Evolutionary conservation across 1,139 yeast genomes (phyloP), one percentile per base, ranked within the genome.

Genomic region (Arxiozyma bovina): DNA sequence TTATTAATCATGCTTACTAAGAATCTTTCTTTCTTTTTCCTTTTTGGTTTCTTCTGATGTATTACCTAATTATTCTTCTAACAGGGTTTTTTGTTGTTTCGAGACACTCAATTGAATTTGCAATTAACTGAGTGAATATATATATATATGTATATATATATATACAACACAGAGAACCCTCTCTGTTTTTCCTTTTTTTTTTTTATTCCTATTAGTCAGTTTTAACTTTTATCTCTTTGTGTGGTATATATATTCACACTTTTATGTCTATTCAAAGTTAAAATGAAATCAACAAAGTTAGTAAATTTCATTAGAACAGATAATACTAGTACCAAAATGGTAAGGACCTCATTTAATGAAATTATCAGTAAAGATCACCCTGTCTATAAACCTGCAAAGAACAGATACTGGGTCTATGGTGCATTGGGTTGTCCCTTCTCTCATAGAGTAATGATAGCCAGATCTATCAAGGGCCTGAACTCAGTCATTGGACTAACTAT

Each of bases 341-440:
- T 42, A 23, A 51, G 50, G 42, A 48, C 53, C 7, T 55, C 56
- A 15, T 56, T 52, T 25, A 53, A 55, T 27, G 55, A 52, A 42
- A 53, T 34, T 12, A 57, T 57, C 15, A 53, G 55, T 7, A 30
- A 51, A 21, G 34, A 21, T 2, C 53, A 57, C 47, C 50, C 57
- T 20, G 34, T 54, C 11, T 57, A 54, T 42, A 52, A 53, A 40
- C 57, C 59, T 20, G 58, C 51, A 30, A 54, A 51, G 50, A 53
- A 51, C 12, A 54, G 58, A 47, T 55, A 57, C 34, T 57, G 58
- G 57, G 20, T 57, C 2, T 57, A 57, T 45, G 50, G 53, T 27
- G 53, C 51, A n/a, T 45, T 51, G 5, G 58, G 60, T 11, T 57
- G 60, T 23, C 58, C 58, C 18, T 57, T 51, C 43, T 51, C 57